Percentiles rank a stretch among this genome's conserved stretches.
phyloP scores from a whole-genome alignment of 2,329 filamentous ascomycete genomes.

The Thelonectria olida region DNA sequence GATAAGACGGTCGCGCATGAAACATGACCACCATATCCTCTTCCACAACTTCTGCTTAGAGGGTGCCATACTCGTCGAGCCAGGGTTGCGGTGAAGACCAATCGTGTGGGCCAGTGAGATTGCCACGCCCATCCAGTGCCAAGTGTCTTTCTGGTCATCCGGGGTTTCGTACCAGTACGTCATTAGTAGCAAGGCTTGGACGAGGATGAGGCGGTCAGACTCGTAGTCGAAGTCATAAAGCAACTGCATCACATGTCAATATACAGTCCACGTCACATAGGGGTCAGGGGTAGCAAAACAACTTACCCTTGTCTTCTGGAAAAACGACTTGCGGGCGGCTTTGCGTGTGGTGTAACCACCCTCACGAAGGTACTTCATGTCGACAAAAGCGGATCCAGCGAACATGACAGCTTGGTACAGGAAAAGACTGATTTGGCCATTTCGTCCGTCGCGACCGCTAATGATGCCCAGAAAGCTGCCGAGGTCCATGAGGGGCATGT shows the following conservation, averaged over 20 bases:
- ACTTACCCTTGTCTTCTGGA: constrained; percentile 84
- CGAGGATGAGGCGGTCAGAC: constrained; percentile 84
- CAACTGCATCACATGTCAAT: constrained; percentile 58
- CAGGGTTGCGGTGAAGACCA: constrained; percentile 86
- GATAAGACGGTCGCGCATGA: constrained; percentile 92
- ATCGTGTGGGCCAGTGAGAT: constrained; percentile 94
- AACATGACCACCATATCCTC: constrained; percentile 97
- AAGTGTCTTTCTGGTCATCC: constrained; percentile 96
- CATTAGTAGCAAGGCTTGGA: constrained; percentile 90
- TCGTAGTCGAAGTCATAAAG: constrained; percentile 98
- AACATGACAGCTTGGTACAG: constrained; percentile 97
- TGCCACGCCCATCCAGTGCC: constrained; percentile 98
- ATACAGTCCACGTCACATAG: constrained; percentile 8
- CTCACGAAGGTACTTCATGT: constrained; percentile 77
- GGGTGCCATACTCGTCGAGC: constrained; percentile 76
- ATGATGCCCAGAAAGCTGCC: constrained; percentile 68
- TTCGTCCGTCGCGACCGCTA: constrained; percentile 72
- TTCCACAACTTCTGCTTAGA: constrained; percentile 88
- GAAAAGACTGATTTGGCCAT: constrained; percentile 81
- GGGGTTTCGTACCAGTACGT: constrained; percentile 98
- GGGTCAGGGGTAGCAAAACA: constrained; percentile 7
- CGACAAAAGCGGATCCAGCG: constrained; percentile 86
- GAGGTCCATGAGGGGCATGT: constrained; percentile 87
- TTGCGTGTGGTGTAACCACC: constrained; percentile 83
- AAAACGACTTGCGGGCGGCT: constrained; percentile 86